A percentile compares a stretch with the other conserved stretches of the same genome.
Evolutionary conservation across 306 rosid genomes (phyloP).

Genomic region (Rosa rugosa): DNA sequence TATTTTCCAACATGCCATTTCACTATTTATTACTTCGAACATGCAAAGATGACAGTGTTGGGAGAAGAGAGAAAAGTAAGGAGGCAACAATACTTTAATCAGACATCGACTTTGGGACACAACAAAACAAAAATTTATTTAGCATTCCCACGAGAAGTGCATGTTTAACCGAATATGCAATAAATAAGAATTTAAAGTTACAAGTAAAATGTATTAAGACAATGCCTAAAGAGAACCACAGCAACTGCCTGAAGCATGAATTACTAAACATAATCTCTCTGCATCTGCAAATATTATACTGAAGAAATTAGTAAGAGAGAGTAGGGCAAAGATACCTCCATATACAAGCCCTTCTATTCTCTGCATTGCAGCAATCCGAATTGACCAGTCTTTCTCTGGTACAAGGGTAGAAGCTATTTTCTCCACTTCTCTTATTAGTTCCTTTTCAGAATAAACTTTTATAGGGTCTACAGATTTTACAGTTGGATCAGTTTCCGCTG

Average conservation of each 20-base stretch:
- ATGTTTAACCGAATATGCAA: background rate
- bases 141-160: background rate
- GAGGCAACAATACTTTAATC: background rate
- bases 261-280: background rate
- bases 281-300: background rate
- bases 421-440: conserved; percentile 81
- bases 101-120: background rate
- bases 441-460: conserved; percentile 96
- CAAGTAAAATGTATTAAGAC: background rate
- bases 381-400: conserved; percentile 98
- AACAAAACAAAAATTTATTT: background rate
- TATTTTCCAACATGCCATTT: conserved; percentile 2
- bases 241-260: background rate
- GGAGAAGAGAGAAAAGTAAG: background rate
- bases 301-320: background rate
- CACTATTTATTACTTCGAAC: background rate
- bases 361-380: conserved; percentile 93
- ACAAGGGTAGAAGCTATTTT: conserved; percentile 88
- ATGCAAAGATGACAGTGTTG: background rate
- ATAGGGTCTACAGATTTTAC: conserved; percentile 73
- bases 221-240: background rate
- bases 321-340: conserved; percentile 68
- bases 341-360: conserved; percentile 88
- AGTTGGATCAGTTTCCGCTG: conserved; percentile 69
- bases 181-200: background rate